Evolutionary conservation across 2,329 filamentous ascomycete genomes (phyloP).

Genomic region (Helminthosporium solani): DNA sequence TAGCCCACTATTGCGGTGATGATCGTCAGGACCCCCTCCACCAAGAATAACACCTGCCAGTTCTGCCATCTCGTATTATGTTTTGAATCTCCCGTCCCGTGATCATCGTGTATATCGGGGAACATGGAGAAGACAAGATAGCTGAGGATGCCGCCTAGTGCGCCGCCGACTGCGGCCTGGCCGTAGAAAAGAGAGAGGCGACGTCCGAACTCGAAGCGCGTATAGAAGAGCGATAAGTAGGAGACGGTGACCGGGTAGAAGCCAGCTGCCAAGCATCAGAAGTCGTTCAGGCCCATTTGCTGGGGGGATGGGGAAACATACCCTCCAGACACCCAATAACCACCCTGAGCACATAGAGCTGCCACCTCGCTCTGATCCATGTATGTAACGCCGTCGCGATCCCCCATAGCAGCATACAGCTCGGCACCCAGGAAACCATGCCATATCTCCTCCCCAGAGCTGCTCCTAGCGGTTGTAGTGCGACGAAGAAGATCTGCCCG

Average conservation of each 20-base stretch:
- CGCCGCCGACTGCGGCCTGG: conserved; percentile 57
- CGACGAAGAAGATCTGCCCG: conserved; percentile 61
- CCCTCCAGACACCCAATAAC: conserved; percentile 51
- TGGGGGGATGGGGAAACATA: conserved; percentile 13
- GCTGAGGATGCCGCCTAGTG: conserved; percentile 57
- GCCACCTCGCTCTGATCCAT: conserved; percentile 49
- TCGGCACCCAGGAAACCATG: conserved; percentile 58
- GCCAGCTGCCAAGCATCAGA: conserved; percentile 45
- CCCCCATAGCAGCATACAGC: conserved; percentile 58
- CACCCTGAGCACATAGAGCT: conserved; percentile 49
- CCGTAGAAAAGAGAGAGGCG: conserved; percentile 59
- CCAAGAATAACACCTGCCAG: conserved; percentile 54
- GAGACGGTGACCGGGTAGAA: conserved; percentile 61
- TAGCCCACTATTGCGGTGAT: conserved; percentile 50
- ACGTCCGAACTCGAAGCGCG: conserved; percentile 57
- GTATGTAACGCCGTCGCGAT: conserved; percentile 51
- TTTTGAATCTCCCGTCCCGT: conserved; percentile 9
- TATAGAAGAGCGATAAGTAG: conserved; percentile 62
- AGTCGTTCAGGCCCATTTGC: neutral
- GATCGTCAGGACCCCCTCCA: conserved; percentile 52
- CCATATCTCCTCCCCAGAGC: conserved; percentile 59
- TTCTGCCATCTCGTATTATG: conserved; percentile 42
- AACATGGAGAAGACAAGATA: conserved; percentile 52
- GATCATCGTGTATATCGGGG: conserved; percentile 19
- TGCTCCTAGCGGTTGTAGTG: conserved; percentile 57